A percentile compares a stretch with the other conserved stretches of the same genome.
These are phyloP conservation scores for Alternaria triticina DNA, from an alignment of 2,329 filamentous ascomycete species.

Conservation along the genomic window DNA sequence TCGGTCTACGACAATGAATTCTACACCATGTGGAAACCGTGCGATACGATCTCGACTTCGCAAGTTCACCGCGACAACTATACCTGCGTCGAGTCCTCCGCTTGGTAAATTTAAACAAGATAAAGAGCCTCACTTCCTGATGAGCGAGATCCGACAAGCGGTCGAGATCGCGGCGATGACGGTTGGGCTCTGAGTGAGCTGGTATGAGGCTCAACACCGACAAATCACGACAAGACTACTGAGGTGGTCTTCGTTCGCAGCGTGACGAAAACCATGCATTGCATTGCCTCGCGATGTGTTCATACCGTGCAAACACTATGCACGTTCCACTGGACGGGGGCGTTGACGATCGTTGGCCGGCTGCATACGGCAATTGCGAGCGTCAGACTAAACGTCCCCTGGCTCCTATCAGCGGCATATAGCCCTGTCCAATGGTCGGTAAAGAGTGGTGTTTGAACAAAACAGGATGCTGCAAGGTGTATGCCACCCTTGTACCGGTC, in stretches of 20 bases:
- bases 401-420: not conserved
- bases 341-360: not conserved
- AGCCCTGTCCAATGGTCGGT: not conserved
- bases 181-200: not conserved
- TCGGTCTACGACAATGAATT: not conserved
- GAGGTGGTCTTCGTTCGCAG: not conserved
- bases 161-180: not conserved
- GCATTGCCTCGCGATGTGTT: not conserved
- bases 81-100: not conserved
- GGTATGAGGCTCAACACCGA: not conserved
- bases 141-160: not conserved
- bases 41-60: not conserved
- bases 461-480: not conserved
- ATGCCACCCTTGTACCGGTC: not conserved
- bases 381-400: not conserved
- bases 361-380: not conserved
- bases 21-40: not conserved
- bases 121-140: not conserved
- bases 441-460: not conserved
- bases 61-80: not conserved
- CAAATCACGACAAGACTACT: not conserved
- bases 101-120: not conserved
- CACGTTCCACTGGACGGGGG: not conserved
- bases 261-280: not conserved
- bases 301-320: not conserved